Conservation (phyloP, 1,284 basidiomycete species). For the Pseudozyma thailandica region DNA sequence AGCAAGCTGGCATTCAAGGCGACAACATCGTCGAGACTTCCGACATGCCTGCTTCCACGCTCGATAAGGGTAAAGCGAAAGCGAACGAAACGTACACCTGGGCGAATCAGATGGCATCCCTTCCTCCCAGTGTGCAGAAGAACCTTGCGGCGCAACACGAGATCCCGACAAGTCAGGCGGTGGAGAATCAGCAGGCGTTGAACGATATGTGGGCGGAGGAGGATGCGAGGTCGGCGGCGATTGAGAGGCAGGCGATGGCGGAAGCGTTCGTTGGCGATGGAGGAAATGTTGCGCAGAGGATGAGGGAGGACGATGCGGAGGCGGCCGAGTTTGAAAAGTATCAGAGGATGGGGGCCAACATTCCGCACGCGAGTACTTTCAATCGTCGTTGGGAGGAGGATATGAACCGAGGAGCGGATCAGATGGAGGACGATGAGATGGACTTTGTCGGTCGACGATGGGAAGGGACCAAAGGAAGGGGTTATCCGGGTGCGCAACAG, state of each 20-base stretch:
- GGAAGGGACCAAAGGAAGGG: slow-evolving; percentile 55
- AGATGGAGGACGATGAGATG: slow-evolving; percentile 63
- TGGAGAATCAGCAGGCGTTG: slow-evolving; percentile 39
- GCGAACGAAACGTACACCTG: slow-evolving; percentile 47
- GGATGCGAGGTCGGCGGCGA: slow-evolving; percentile 50
- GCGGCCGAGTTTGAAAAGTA: slow-evolving; percentile 60
- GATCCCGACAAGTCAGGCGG: too few relatives aligned
- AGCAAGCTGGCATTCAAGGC: slow-evolving; percentile 83
- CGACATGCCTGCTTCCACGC: slow-evolving; percentile 8
- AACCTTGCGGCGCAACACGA: too few relatives aligned
- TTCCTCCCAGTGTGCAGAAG: slow-evolving; percentile 40
- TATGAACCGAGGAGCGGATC: slow-evolving; percentile 21
- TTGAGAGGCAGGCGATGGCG: slow-evolving; percentile 33
- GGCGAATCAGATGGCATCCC: slow-evolving; percentile 46
- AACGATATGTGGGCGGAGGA: slow-evolving; percentile 66
- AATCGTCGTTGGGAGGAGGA: slow-evolving; percentile 55
- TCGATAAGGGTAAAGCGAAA: slow-evolving; percentile 55
- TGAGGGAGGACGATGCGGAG: slow-evolving; percentile 62
- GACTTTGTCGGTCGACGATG: slow-evolving; percentile 67
- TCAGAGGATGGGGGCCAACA: slow-evolving; percentile 49
- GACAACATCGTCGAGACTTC: slow-evolving; percentile 75
- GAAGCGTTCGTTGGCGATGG: slow-evolving; percentile 60
- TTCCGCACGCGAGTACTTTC: slow-evolving; percentile 46
- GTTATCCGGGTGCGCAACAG: slow-evolving; percentile 58
- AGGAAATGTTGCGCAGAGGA: slow-evolving; percentile 57